These are phyloP conservation scores for Chlamydomonas sp. DNA, from an alignment of 139 green algal species.

Conservation along the genomic window DNA sequence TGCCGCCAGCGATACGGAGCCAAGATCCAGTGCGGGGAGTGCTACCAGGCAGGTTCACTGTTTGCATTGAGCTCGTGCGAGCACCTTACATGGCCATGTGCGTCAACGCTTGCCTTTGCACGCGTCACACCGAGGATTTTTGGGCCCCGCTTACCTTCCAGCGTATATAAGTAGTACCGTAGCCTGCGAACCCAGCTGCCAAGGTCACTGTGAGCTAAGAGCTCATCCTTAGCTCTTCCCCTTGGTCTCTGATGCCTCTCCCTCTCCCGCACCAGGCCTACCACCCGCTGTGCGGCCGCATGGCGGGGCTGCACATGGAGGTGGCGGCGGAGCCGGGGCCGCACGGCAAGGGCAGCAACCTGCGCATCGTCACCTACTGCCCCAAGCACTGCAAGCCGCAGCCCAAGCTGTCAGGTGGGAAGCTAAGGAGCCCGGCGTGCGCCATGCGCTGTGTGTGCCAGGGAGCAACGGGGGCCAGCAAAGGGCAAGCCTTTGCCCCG, in stretches of 20 bases:
- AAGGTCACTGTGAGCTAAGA: too few species aligned
- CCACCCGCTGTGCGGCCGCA: slow-evolving; percentile 90
- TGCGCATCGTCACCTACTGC: slow-evolving; percentile 80
- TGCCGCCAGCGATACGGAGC: slow-evolving; percentile 89
- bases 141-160: too few species aligned
- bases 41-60: slow-evolving; percentile 65
- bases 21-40: slow-evolving; percentile 93
- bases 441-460: too few species aligned
- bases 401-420: slow-evolving; percentile 60
- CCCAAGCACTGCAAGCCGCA: slow-evolving; percentile 74
- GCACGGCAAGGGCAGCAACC: slow-evolving; percentile 11
- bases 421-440: slow-evolving; percentile 22
- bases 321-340: slow-evolving; percentile 65
- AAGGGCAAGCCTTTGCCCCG: too few species aligned
- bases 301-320: slow-evolving; percentile 89
- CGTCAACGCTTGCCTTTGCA: too few species aligned
- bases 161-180: too few species aligned
- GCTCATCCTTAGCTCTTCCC: not conserved
- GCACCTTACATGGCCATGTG: too few species aligned
- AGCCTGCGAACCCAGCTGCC: too few species aligned
- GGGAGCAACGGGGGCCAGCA: too few species aligned
- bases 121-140: too few species aligned
- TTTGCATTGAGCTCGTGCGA: not conserved
- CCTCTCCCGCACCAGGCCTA: slow-evolving; percentile 62
- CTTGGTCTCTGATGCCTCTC: not conserved